Conservation (phyloP, 345 rosid species). For the Ceriops tagal region DNA sequence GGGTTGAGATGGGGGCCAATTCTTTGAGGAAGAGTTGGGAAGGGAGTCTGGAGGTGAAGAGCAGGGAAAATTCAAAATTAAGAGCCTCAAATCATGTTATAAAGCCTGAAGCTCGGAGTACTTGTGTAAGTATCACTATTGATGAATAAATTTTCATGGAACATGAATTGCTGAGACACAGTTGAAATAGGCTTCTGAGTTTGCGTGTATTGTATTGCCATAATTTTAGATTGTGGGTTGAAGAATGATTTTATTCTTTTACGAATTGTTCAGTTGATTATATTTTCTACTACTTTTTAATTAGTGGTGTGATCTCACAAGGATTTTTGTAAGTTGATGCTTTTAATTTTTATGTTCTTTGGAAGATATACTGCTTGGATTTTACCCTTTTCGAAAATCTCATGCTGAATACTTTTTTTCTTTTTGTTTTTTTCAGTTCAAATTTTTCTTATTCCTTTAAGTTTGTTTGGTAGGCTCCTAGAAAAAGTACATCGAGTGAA, state of each 20-base stretch:
- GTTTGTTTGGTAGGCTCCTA: slow-evolving; percentile 53
- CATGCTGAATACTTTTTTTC: slow-evolving; percentile 5
- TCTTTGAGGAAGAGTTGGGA: slow-evolving; percentile 98
- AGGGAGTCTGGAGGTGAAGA: slow-evolving; percentile 74
- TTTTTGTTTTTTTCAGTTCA: not conserved
- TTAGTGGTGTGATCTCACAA: not conserved
- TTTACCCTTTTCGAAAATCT: not conserved
- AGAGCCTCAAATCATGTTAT: slow-evolving; percentile 42
- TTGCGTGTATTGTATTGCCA: not conserved
- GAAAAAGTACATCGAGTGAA: slow-evolving; percentile 76
- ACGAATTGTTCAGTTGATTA: not conserved
- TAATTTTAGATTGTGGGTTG: not conserved
- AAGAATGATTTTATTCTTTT: slow-evolving; percentile 2
- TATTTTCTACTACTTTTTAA: not conserved
- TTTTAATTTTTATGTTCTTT: not conserved
- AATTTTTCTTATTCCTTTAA: not conserved
- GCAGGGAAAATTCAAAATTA: slow-evolving; percentile 39
- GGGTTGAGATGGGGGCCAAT: slow-evolving; percentile 82
- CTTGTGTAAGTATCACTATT: slow-evolving; percentile 52
- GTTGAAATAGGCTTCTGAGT: not conserved
- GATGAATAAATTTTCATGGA: not conserved
- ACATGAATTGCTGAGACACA: not conserved
- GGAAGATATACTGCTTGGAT: not conserved
- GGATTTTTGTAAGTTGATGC: not conserved
- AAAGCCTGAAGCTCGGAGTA: slow-evolving; percentile 52